These are phyloP conservation scores for Yamadazyma nakazawae DNA, from an alignment of 805 yeast species.

Conservation along the genomic window DNA sequence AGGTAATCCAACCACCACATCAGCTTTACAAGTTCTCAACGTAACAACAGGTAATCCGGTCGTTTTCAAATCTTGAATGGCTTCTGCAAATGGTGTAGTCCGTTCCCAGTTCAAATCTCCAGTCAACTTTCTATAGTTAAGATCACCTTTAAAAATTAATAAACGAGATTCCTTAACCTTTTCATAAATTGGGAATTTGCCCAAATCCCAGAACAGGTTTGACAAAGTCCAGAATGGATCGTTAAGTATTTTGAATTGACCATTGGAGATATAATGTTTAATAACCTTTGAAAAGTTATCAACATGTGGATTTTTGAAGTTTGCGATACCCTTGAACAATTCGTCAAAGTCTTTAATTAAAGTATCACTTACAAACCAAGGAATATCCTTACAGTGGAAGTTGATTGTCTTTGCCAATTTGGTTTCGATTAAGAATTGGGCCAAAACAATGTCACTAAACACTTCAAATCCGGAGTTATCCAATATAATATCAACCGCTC, in stretches of 20 bases:
- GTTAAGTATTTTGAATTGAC: slow-evolving; percentile 32
- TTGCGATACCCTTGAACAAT: slow-evolving; percentile 54
- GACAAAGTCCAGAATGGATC: slow-evolving; percentile 86
- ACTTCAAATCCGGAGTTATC: slow-evolving; percentile 96
- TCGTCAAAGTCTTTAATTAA: slow-evolving; percentile 73
- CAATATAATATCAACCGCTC: slow-evolving; percentile 67
- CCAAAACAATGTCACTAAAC: slow-evolving; percentile 41
- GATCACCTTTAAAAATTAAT: slow-evolving; percentile 88
- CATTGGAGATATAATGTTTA: slow-evolving; percentile 14
- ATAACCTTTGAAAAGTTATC: slow-evolving; percentile 7
- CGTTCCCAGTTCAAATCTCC: slow-evolving; percentile 89
- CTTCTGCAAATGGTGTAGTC: slow-evolving; percentile 67
- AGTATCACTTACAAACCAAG: slow-evolving; percentile 98
- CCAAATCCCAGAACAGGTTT: slow-evolving; percentile 71
- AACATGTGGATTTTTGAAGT: slow-evolving; percentile 23
- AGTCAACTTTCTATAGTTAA: slow-evolving; percentile 90
- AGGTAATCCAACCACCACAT: slow-evolving; percentile 82
- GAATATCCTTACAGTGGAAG: slow-evolving; percentile 84
- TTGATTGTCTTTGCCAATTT: slow-evolving; percentile 61
- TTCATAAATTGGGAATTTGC: slow-evolving; percentile 61
- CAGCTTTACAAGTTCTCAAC: slow-evolving; percentile 94
- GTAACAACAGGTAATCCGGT: slow-evolving; percentile 66
- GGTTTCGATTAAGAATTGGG: slow-evolving; percentile 52
- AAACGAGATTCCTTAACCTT: slow-evolving; percentile 63
- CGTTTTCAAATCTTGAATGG: slow-evolving; percentile 65